A percentile compares a stretch with the other conserved stretches of the same genome.
Evolutionary conservation across 768 basidiomycete genomes (phyloP).

Genomic region (Rhodotorula sphaerocarpa): DNA sequence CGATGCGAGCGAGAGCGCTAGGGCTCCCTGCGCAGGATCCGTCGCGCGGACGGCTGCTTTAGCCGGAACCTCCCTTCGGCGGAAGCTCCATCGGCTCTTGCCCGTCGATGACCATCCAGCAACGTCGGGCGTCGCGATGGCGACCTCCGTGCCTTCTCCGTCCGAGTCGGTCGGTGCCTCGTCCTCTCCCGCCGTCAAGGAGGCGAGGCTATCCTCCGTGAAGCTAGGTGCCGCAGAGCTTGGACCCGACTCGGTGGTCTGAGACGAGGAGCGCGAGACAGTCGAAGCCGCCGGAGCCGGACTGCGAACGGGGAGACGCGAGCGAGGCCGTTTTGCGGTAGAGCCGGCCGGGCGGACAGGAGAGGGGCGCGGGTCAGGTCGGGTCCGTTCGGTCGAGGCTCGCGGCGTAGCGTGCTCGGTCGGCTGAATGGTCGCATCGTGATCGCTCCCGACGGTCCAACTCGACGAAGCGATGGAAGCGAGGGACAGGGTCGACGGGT

Average conservation of each 20-base stretch:
- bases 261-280: neutral
- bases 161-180: slow-evolving; percentile 11
- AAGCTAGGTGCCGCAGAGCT: slow-evolving; percentile 11
- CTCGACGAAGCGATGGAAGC: neutral
- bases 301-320: neutral
- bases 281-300: too few relatives aligned
- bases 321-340: neutral
- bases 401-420: too few relatives aligned
- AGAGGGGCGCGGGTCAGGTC: neutral
- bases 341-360: neutral
- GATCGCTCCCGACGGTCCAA: neutral
- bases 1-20: too few relatives aligned
- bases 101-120: neutral
- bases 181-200: slow-evolving; percentile 10
- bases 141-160: neutral
- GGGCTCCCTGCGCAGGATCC: too few relatives aligned
- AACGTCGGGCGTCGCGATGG: neutral
- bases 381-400: too few relatives aligned
- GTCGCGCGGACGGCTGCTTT: too few relatives aligned
- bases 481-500: neutral
- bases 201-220: slow-evolving; percentile 17
- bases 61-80: neutral
- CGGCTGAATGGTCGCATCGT: neutral
- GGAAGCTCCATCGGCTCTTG: neutral
- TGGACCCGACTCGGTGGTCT: slow-evolving; percentile 5